Base-by-base conservation (phyloP, 768 basidiomycete genomes). In the Daedalea quercina region DNA sequence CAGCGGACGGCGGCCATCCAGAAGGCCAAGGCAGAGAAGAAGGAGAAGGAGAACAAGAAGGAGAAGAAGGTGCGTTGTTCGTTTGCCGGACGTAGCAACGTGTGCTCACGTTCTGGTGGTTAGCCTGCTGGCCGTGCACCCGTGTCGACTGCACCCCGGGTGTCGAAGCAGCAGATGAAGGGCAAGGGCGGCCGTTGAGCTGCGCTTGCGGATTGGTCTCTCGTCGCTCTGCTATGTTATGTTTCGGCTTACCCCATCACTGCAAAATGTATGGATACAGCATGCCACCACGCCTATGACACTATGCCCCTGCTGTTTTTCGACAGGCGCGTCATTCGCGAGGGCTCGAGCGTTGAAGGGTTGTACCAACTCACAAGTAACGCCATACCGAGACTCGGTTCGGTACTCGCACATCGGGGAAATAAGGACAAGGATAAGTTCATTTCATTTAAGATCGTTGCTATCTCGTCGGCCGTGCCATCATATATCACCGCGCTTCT, bases 131-230 rank as follows among this genome's bases (percentile, higher is more conserved):
- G 67, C 48, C 81, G 84, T 48, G 68, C 79, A 44, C 63, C 70
- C 35, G 78, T 71, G 13, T 68, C 84, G 47, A 69, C 76, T 37
- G 90, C 73, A 51, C 90, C 92, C 63, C 93, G 86, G 73, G 84
- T 94, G 42, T 91, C 91, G 66, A 97, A 94, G 76, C 93, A 95
- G 73, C 87, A 88, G 74, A 92, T 92, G 86, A 94, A 94, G 80
- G 92, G 85, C 65, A 87, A 87, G 75, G 80, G 81, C 51, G 82
- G 84, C 54, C 81, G 86, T 76, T 87, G 68, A 83, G 56, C 52
- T 57, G 43, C 44, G 13, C 13, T 13, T 43, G 34, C 33, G n/a
- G 19, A 19, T 40, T 22, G 20, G n/a, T 40, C 20, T 26, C 40
- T 34, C 57, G 41, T 51, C 20, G 12, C 11, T 33, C 24, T 43